Conservation (phyloP, 306 rosid genomes). For the Pachyrhizus erosus region DNA sequence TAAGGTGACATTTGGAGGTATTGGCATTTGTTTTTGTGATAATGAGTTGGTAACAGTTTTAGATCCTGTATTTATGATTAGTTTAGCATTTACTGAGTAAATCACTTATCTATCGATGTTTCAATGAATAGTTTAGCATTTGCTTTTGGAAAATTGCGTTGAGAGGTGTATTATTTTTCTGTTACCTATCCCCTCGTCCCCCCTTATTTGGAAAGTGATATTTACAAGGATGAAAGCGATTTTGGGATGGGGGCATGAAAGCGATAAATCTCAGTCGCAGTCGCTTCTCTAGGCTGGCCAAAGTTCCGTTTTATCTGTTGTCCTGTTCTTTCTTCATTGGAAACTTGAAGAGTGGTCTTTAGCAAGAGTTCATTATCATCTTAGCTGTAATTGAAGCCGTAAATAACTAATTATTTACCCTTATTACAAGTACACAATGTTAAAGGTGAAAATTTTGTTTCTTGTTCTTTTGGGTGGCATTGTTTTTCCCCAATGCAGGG, state of each 20-base stretch:
- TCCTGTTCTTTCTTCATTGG: not conserved
- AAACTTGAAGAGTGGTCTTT: too few relatives aligned
- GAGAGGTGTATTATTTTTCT: not conserved
- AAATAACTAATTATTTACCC: too few relatives aligned
- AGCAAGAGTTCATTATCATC: too few relatives aligned
- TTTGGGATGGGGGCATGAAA: not conserved
- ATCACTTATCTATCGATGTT: not conserved
- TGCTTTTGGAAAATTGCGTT: not conserved
- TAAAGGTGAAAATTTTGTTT: too few relatives aligned
- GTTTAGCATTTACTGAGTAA: not conserved
- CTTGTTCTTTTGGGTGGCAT: too few relatives aligned
- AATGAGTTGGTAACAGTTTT: slow-evolving; percentile 13
- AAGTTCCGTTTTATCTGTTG: not conserved
- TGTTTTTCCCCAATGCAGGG: not conserved
- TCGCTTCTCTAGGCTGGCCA: not conserved
- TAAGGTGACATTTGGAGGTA: slow-evolving; percentile 22
- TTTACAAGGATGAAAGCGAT: not conserved
- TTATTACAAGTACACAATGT: too few relatives aligned
- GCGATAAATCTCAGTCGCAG: not conserved
- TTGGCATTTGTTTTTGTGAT: slow-evolving; percentile 35
- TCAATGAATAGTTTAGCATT: not conserved
- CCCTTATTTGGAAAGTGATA: not conserved
- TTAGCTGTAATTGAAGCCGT: too few relatives aligned
- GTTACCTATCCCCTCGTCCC: not conserved
- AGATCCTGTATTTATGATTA: not conserved